Conservation (phyloP, 2,329 filamentous ascomycete genomes). For the Podosphaera fusca region DNA sequence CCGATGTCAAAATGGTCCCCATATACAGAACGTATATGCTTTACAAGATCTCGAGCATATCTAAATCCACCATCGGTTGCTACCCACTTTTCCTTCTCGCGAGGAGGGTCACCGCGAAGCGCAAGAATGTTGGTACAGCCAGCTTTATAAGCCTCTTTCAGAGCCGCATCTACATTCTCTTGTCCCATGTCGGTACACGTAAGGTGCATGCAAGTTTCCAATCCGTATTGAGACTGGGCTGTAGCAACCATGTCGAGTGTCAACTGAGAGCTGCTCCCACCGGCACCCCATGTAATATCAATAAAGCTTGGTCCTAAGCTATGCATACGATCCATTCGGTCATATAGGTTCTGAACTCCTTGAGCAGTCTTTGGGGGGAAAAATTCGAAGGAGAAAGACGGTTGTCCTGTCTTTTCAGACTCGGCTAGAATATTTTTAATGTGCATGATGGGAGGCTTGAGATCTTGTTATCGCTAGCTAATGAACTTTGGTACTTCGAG, state of each 20-base stretch:
- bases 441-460: slow-evolving; percentile 47
- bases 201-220: slow-evolving; percentile 97
- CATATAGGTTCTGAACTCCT: slow-evolving; percentile 97
- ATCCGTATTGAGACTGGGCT: slow-evolving; percentile 79
- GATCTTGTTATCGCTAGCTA: neutral
- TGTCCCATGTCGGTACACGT: slow-evolving; percentile 96
- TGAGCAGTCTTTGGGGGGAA: slow-evolving; percentile 95
- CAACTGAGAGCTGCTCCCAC: slow-evolving; percentile 70
- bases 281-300: slow-evolving; percentile 95
- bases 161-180: slow-evolving; percentile 72
- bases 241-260: slow-evolving; percentile 96
- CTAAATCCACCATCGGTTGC: slow-evolving; percentile 68
- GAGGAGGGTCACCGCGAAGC: slow-evolving; percentile 73
- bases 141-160: slow-evolving; percentile 72
- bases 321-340: slow-evolving; percentile 98
- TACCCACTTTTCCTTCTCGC: slow-evolving; percentile 86
- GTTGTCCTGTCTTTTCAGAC: slow-evolving; percentile 52
- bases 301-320: slow-evolving; percentile 84
- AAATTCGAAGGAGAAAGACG: slow-evolving; percentile 97
- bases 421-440: slow-evolving; percentile 79
- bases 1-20: slow-evolving; percentile 91
- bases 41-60: slow-evolving; percentile 71
- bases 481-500: too few species aligned
- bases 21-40: slow-evolving; percentile 55
- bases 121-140: slow-evolving; percentile 96